Base-by-base conservation (phyloP, 768 basidiomycete genomes). In the Mycena latifolia region DNA sequence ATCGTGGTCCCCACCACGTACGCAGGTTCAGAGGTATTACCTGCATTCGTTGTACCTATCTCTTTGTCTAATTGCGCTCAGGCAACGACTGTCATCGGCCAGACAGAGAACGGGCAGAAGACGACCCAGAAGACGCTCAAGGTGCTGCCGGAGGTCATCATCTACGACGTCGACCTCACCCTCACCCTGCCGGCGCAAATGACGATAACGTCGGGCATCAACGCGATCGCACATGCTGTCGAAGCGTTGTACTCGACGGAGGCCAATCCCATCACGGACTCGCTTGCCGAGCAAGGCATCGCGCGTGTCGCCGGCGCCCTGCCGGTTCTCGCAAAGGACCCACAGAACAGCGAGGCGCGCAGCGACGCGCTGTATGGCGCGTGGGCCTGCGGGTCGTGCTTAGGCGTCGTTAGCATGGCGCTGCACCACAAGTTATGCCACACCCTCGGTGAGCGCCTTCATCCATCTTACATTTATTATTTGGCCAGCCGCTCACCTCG, bases 371-470 rank as follows among this genome's bases (percentile, higher is more conserved):
- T 77, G 10, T 82, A 76, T 61, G 80, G 81, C 18, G 81, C 81
- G 12, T 82, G 79, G 78, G 71, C 74, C 0, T 80, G 80, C 56
- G 78, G 76, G 4, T 71, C 74, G 0, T 80, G 77, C 61, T 60
- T 78, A 14, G 81, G 79, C 31, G 67, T 74, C 0, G 79, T 81
- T 2, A 74, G 75, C 12, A 78, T 81, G 77, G 73, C 73, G 11
- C 64, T 82, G 5, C 81, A 82, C 56, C 81, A 82, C 69, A 82
- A 82, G 68, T 75, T 82, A 11, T 81, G 78, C 59, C 78, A 81
- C 65, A 74, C 75, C 11, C 76, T 80, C 29, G 72, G 76, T 82
- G 33, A 66, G 77, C 22, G n/a, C 63, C 59, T 72, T 61, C 14
- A 22, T 74, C 11, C 67, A 33, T 33, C 31, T 33, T 57, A 31